Evolutionary conservation across 2,329 filamentous ascomycete species (phyloP).

Genomic region (Xylariaceae sp.): DNA sequence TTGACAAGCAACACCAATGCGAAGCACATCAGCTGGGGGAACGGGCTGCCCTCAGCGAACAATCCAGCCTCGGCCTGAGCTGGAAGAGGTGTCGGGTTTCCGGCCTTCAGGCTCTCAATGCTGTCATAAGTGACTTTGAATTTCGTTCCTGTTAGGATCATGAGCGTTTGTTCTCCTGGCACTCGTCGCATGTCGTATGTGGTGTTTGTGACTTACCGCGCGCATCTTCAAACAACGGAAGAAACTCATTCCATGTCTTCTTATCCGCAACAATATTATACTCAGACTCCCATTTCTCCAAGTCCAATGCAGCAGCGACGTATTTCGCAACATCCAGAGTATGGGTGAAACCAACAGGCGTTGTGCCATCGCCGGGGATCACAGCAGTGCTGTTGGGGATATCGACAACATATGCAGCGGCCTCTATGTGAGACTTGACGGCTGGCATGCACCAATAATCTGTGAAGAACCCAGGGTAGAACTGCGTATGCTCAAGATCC

Average conservation of each 20-base stretch:
- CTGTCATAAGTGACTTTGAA: neutral
- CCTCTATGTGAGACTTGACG: neutral
- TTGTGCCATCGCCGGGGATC: neutral
- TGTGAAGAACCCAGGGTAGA: constrained; percentile 7
- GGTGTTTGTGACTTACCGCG: neutral
- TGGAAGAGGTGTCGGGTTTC: neutral
- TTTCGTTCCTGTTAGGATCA: neutral
- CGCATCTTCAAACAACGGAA: neutral
- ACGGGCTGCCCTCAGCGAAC: neutral
- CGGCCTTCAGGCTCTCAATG: neutral
- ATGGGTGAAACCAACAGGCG: neutral
- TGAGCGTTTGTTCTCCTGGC: too few species aligned
- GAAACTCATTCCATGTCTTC: neutral
- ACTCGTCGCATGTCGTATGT: too few species aligned
- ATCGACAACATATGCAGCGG: neutral
- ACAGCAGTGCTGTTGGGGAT: neutral
- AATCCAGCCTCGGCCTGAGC: neutral
- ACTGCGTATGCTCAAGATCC: constrained; percentile 1
- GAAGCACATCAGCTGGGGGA: neutral
- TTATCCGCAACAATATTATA: neutral
- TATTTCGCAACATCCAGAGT: neutral
- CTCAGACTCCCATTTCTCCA: neutral
- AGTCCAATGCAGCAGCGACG: neutral
- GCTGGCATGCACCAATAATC: constrained; percentile 3
- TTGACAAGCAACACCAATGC: neutral